Conservation (phyloP, 805 yeast species). For the Allodekkera sacchari region DNA sequence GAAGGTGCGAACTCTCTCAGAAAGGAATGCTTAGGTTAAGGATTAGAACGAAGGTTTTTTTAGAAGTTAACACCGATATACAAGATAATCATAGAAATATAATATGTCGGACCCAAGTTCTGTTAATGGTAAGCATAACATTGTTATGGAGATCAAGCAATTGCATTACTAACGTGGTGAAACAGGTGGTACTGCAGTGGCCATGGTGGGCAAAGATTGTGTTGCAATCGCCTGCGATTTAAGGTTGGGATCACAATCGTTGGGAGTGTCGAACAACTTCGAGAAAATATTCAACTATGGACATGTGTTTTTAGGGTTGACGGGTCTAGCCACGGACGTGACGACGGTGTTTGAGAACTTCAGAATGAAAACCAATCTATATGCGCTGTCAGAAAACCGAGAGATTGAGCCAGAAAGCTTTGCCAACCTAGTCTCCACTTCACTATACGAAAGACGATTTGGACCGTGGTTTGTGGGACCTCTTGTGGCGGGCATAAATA, state of each 20-base stretch:
- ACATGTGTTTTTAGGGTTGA: conserved; percentile 80
- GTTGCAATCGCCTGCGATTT: conserved; percentile 96
- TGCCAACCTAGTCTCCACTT: conserved; percentile 84
- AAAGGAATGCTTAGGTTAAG: too few relatives aligned
- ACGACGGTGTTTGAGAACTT: conserved; percentile 75
- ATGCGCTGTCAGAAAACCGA: conserved; percentile 86
- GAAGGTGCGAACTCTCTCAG: too few relatives aligned
- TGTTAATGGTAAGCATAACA: conserved; percentile 46
- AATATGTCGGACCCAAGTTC: conserved; percentile 73
- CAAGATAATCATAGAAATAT: background rate
- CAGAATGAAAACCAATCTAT: conserved; percentile 77
- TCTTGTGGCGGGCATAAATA: conserved; percentile 87
- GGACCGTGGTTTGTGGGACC: conserved; percentile 98
- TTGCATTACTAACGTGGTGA: too few relatives aligned
- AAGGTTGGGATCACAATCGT: conserved; percentile 86
- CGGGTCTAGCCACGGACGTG: conserved; percentile 95
- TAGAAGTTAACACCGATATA: conserved; percentile 1
- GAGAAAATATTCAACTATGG: conserved; percentile 87
- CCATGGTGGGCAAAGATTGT: conserved; percentile 98
- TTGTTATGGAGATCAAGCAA: too few relatives aligned
- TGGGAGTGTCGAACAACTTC: conserved; percentile 87
- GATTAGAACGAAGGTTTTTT: too few relatives aligned
- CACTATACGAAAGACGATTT: conserved; percentile 83
- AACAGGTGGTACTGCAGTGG: conserved; percentile 94
- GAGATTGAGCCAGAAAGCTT: conserved; percentile 87